A percentile compares a stretch with the other conserved stretches of the same genome.
Conservation (phyloP, 495 filamentous ascomycete genomes). For the Cercophora samala region DNA sequence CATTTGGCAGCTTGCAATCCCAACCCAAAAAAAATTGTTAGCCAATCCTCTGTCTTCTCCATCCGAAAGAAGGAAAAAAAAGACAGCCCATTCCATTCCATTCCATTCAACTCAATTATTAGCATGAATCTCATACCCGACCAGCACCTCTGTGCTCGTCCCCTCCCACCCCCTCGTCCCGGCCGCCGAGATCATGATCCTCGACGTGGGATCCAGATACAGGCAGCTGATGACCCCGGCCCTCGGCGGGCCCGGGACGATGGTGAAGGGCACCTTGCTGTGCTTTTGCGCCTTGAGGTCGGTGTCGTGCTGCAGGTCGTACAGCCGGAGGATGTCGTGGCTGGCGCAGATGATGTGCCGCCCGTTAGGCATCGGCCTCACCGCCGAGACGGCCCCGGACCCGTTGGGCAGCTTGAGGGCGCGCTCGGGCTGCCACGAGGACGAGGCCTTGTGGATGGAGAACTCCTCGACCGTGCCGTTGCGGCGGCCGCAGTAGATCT, state of each 20-base stretch:
- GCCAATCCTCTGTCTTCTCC: too few species aligned
- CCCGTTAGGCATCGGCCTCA: slow-evolving; percentile 89
- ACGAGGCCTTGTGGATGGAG: slow-evolving; percentile 75
- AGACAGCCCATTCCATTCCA: background rate
- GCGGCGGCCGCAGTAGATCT: slow-evolving; percentile 85
- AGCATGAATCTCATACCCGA: slow-evolving; percentile 81
- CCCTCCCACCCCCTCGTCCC: slow-evolving; percentile 97
- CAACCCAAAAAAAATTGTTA: too few species aligned
- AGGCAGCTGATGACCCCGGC: slow-evolving; percentile 84
- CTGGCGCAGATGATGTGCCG: slow-evolving; percentile 91
- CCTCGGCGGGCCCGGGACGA: slow-evolving; percentile 84
- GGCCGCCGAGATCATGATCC: slow-evolving; percentile 84
- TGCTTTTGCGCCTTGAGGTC: slow-evolving; percentile 53
- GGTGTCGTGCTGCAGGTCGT: slow-evolving; percentile 72
- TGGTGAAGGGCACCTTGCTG: slow-evolving; percentile 85
- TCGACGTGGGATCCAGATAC: slow-evolving; percentile 81
- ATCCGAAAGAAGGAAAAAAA: background rate
- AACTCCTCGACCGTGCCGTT: slow-evolving; percentile 97
- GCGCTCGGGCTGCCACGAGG: slow-evolving; percentile 61
- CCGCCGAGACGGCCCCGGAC: slow-evolving; percentile 80
- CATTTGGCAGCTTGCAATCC: background rate
- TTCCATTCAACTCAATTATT: slow-evolving; percentile 9
- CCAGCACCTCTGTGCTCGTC: slow-evolving; percentile 79
- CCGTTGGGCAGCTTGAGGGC: slow-evolving; percentile 86
- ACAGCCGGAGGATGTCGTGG: slow-evolving; percentile 89